A percentile compares a stretch with the other conserved stretches of the same genome.
These are phyloP conservation scores for Penicillium rolfsii DNA, from an alignment of 2,329 filamentous ascomycete genomes.

Conservation along the genomic window DNA sequence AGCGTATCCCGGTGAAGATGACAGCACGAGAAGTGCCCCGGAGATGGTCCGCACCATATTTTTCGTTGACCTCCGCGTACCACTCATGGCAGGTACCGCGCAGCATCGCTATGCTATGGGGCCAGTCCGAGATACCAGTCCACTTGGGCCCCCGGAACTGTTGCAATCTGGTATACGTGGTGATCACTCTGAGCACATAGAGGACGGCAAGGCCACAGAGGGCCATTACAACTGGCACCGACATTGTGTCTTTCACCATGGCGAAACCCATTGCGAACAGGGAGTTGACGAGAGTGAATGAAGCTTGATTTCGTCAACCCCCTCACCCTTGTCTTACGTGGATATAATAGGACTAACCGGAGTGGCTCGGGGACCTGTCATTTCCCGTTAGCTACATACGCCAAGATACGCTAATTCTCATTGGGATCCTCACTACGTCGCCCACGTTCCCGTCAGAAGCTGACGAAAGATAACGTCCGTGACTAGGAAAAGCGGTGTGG, in stretches of 20 bases:
- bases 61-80: conserved; percentile 23
- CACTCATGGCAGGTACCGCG: conserved; percentile 24
- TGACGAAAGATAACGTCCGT: neutral
- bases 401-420: neutral
- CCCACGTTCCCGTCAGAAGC: neutral
- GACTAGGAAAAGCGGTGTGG: neutral
- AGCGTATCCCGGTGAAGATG: neutral
- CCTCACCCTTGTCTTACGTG: conserved; percentile 2
- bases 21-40: neutral
- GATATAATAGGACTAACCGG: neutral
- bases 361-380: conserved; percentile 1
- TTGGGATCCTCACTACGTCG: neutral
- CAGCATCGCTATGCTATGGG: conserved; percentile 24
- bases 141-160: conserved; percentile 18
- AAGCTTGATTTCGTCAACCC: neutral
- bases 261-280: neutral
- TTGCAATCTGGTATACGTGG: conserved; percentile 11
- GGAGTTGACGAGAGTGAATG: conserved; percentile 3
- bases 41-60: conserved; percentile 20
- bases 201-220: conserved; percentile 14
- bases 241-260: conserved; percentile 7
- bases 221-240: conserved; percentile 3
- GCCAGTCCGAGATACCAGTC: conserved; percentile 24
- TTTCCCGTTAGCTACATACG: neutral
- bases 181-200: conserved; percentile 12